phyloP scores from a whole-genome alignment of 768 basidiomycete species.

The Suillus subalutaceus region DNA sequence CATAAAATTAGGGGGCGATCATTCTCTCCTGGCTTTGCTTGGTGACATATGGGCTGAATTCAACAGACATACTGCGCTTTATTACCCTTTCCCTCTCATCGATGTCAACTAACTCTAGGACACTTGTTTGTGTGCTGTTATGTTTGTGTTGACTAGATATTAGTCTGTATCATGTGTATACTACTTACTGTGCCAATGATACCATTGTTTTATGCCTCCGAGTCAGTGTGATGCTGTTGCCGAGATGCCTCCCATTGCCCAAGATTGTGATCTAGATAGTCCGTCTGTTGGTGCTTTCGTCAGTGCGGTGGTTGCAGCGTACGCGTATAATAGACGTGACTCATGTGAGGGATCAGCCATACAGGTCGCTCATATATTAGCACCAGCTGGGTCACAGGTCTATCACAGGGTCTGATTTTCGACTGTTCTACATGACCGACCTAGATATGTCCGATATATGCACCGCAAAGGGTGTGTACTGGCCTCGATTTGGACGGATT shows the following conservation, averaged over 20 bases:
- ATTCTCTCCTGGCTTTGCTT: neutral
- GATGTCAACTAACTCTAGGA: neutral
- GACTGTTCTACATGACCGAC: neutral
- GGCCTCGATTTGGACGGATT: neutral
- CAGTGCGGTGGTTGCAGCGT: neutral
- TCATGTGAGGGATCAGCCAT: neutral
- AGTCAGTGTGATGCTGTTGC: neutral
- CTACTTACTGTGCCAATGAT: neutral
- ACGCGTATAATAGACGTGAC: neutral
- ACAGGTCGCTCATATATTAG: neutral
- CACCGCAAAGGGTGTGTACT: neutral
- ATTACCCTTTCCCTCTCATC: conserved; percentile 1
- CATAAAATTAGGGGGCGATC: neutral
- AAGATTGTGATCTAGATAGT: neutral
- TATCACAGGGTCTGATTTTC: neutral
- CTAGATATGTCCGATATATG: neutral
- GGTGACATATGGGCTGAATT: neutral
- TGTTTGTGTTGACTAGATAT: neutral
- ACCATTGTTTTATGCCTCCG: neutral
- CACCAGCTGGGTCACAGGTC: conserved; percentile 2
- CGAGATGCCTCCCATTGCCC: neutral
- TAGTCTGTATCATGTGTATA: neutral
- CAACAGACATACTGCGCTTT: neutral
- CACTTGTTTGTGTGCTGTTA: neutral
- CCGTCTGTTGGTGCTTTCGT: neutral